Percentiles rank a stretch among this genome's conserved stretches.
These are phyloP conservation scores for Saccharomycopsis amapae DNA, from an alignment of 805 yeast species.

Conservation along the genomic window DNA sequence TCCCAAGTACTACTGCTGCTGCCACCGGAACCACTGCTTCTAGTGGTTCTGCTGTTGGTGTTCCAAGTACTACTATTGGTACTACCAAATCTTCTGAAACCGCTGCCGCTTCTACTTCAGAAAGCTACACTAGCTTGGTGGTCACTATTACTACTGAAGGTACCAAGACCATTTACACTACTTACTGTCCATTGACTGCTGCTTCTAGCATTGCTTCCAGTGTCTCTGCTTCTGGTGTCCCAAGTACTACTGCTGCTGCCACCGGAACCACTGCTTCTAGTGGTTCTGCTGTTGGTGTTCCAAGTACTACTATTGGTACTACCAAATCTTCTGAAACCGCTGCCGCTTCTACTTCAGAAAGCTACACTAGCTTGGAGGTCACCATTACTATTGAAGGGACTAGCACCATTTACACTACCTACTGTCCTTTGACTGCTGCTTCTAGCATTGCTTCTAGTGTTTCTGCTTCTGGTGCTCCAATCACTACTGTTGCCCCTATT, in stretches of 20 bases:
- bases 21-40: constrained; percentile 1
- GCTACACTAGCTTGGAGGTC: constrained; percentile 22
- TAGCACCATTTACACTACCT: constrained; percentile 25
- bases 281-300: not conserved
- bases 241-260: constrained; percentile 7
- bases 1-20: not conserved
- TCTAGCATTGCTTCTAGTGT: not conserved
- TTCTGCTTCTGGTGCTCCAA: constrained; percentile 4
- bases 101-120: not conserved
- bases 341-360: not conserved
- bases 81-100: not conserved
- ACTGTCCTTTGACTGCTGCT: constrained; percentile 25
- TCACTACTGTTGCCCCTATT: constrained; percentile 3
- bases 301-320: not conserved
- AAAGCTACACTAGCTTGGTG: constrained; percentile 20
- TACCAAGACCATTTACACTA: constrained; percentile 23
- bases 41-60: not conserved
- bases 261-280: not conserved
- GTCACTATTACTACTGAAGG: constrained; percentile 23
- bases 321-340: not conserved
- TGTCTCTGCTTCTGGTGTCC: constrained; percentile 1
- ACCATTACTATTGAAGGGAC: constrained; percentile 22
- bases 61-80: not conserved
- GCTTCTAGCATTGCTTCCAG: not conserved
- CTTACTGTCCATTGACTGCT: constrained; percentile 26